Evolutionary conservation across 768 basidiomycete genomes (phyloP).

Genomic region (Pisolithus marmoratus): DNA sequence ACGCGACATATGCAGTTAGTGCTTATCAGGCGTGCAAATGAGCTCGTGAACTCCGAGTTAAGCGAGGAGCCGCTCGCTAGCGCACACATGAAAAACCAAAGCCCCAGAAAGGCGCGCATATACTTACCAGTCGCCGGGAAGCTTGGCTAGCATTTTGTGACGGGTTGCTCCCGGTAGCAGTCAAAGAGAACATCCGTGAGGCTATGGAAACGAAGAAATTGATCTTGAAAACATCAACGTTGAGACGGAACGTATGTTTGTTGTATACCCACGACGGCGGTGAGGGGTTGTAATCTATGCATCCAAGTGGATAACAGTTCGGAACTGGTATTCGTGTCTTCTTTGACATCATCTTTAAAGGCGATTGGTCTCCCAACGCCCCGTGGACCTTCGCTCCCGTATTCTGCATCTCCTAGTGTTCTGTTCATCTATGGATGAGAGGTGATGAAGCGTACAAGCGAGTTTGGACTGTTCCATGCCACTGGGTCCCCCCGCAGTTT

Average conservation of each 20-base stretch:
- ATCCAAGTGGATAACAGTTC: conserved; percentile 20
- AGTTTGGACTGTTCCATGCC: not conserved
- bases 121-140: conserved; percentile 19
- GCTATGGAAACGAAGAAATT: conserved; percentile 25
- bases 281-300: conserved; percentile 23
- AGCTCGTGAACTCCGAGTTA: not conserved
- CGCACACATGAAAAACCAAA: conserved; percentile 25
- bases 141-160: conserved; percentile 1
- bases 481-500: not conserved
- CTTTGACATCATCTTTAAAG: conserved; percentile 2
- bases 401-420: not conserved
- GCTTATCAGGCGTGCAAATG: conserved; percentile 10
- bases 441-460: not conserved
- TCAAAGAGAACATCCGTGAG: conserved; percentile 23
- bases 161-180: conserved; percentile 16
- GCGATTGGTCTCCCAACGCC: not conserved
- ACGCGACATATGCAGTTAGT: conserved; percentile 24
- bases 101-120: conserved; percentile 27
- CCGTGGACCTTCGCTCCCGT: conserved; percentile 3
- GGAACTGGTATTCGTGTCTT: conserved; percentile 9
- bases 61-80: conserved; percentile 14
- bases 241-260: not conserved
- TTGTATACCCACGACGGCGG: conserved; percentile 19
- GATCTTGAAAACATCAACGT: conserved; percentile 14
- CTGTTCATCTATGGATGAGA: not conserved